Base-by-base conservation (phyloP, 768 basidiomycete species). In the Tricholoma furcatifolium region DNA sequence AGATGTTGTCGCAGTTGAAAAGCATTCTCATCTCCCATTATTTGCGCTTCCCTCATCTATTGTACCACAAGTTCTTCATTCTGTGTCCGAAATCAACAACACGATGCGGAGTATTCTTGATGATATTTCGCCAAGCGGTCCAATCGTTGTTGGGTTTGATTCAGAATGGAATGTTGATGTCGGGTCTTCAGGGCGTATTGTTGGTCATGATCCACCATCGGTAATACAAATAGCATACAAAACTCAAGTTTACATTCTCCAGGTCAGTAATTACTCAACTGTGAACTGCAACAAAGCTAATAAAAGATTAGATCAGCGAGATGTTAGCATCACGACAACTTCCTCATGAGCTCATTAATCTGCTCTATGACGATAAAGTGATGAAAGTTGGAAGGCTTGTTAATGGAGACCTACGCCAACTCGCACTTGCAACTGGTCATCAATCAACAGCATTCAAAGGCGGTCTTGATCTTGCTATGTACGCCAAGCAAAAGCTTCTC, bases 121-220 rank as follows among this genome's bases (percentile, higher is more conserved):
- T 27, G 21, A 56, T 39, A 30, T 67, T 30, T 56, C 57, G 18
- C 35, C 36, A 5, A 48, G 56, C 5, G 50, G 54, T 2, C 30
- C 32, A 27, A 21, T 51, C 7, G 60, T 64, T 4, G 47, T 66
- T 34, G 62, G 63, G 6, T 62, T 60, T 57, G 60, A 64, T 50
- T 23, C 58, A 0, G 63, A 66, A 50, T 67, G 63, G 62, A 69
- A 69, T 54, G 60, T 66, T 12, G 57, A 62, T 11, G 17, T 64
- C 11, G 53, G 54, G 9, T 43, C 43, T 12, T 32, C 50, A n/a
- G 61, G 65, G 11, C 27, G 47, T n/a, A 52, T 62, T 39, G 18
- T 15, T 15, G 51, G 56, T 3, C 40, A 43, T 23, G 51, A 62
- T 39, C 58, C 52, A 21, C 57, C 58, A 6, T 62, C 64, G 0